Percentiles rank a stretch among this genome's conserved stretches.
phyloP scores from a whole-genome alignment of 2,329 filamentous ascomycete genomes.

The Phyllosticta capitalensis region DNA sequence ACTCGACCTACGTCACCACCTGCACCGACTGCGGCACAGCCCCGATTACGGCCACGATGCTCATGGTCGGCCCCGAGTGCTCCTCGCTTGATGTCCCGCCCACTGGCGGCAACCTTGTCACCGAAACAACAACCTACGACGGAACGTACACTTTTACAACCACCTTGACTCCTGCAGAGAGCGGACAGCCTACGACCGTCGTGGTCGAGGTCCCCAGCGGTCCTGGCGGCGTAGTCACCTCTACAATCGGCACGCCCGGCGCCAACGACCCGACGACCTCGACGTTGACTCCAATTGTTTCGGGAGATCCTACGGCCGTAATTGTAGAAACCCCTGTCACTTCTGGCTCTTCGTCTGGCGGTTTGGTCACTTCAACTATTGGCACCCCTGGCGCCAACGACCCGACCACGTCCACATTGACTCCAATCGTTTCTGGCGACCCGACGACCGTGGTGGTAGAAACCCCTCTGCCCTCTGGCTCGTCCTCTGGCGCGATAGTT shows the following conservation, averaged over 20 bases:
- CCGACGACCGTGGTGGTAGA: not conserved
- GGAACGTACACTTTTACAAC: not conserved
- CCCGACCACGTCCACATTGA: not conserved
- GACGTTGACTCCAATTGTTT: not conserved
- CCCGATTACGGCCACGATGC: not conserved
- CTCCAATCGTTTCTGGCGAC: not conserved
- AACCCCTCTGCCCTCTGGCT: no score
- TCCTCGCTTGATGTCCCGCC: no score
- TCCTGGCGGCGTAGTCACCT: not conserved
- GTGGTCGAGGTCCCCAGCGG: not conserved
- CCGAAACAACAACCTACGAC: not conserved
- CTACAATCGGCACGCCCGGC: not conserved
- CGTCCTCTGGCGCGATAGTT: not conserved
- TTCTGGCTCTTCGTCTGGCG: no score
- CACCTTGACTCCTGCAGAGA: not conserved
- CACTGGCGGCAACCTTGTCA: no score
- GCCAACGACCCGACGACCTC: not conserved
- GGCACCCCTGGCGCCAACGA: not conserved
- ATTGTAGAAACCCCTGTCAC: no score
- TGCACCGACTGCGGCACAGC: not conserved
- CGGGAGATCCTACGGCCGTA: not conserved
- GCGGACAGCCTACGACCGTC: not conserved
- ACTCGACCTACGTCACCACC: not conserved
- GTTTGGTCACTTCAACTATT: not conserved
- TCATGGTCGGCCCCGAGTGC: not conserved